These are phyloP conservation scores for Botrytis byssoidea DNA, from an alignment of 2,329 filamentous ascomycete genomes.

Conservation along the genomic window DNA sequence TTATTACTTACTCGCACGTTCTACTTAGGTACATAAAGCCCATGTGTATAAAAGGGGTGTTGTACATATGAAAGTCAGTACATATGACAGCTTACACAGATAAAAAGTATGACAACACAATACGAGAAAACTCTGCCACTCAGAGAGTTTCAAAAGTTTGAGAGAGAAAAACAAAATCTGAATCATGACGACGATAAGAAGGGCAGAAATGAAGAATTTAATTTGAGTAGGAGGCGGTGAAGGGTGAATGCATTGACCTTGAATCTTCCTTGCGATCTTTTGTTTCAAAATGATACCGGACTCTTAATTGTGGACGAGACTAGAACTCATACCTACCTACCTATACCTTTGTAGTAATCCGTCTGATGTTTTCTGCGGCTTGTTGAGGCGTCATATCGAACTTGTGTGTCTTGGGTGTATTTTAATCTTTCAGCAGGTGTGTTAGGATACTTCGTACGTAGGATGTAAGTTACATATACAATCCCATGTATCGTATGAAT, in stretches of 20 bases:
- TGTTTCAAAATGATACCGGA: background rate
- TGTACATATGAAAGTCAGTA: background rate
- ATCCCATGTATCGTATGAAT: background rate
- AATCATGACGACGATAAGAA: background rate
- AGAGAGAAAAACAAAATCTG: background rate
- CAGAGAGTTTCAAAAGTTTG: background rate
- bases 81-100: background rate
- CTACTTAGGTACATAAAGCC: background rate
- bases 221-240: background rate
- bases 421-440: background rate
- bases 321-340: background rate
- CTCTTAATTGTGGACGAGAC: background rate
- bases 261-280: background rate
- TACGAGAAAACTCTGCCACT: background rate
- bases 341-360: no score
- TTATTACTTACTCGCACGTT: background rate
- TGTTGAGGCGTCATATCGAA: background rate
- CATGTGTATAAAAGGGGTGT: background rate
- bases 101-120: background rate
- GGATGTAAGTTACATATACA: background rate
- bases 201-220: background rate
- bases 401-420: background rate
- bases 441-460: background rate
- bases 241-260: constrained; percentile 2
- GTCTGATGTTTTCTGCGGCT: background rate